Evolutionary conservation across 2,329 filamentous ascomycete genomes (phyloP), one percentile per base, ranked within the genome.

Genomic region (Cryphonectria japonica): DNA sequence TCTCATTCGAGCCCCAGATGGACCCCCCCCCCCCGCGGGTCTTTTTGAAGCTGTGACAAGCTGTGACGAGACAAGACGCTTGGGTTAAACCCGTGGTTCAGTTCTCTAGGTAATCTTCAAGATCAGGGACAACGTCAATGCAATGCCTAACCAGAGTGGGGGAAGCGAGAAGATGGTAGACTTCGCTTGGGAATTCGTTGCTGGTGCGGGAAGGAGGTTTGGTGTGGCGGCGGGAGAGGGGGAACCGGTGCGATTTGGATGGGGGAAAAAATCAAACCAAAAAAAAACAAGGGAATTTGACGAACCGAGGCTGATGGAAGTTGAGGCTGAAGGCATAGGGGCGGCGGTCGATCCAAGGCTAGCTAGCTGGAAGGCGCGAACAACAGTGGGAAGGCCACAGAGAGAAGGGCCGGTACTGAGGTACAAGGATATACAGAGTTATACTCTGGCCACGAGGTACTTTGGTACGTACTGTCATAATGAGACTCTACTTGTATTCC

Each of bases 31-130:
- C 37, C 37, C 37, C 9, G 1, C 37, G 8, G 1, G 37, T 39
- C 37, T 39, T 19, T 59, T 19, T 61, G 59, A 61, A 61, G 59
- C 34, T 61, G 59, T 34, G 22, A 39, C 59, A 61, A 61, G 59
- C 59, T 61, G 59, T 34, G 22, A 39, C 59, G 59, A 61, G 59
- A 61, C 59, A n/a, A n/a, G 34, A 37, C 34, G 59, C 7, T 16
- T 19, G 26, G 26, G 5, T 29, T n/a, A 9, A 50, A 39, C 3
- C 59, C 59, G n/a, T 22, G 59, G 59, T 61, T 34, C 32, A 11
- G 5, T 50, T 9, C 46, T 50, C 22, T 50, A 50, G 22, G 6
- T n/a, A 32, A 13, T 61, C 4, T 16, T 29, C 61, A 46, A 52
- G 6, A 39, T 26, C 63, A 65, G 43, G 43, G 29, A 32, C 43